Evolutionary conservation across 1,284 basidiomycete genomes (phyloP).

Genomic region (Cutaneotrichosporon mucoides): DNA sequence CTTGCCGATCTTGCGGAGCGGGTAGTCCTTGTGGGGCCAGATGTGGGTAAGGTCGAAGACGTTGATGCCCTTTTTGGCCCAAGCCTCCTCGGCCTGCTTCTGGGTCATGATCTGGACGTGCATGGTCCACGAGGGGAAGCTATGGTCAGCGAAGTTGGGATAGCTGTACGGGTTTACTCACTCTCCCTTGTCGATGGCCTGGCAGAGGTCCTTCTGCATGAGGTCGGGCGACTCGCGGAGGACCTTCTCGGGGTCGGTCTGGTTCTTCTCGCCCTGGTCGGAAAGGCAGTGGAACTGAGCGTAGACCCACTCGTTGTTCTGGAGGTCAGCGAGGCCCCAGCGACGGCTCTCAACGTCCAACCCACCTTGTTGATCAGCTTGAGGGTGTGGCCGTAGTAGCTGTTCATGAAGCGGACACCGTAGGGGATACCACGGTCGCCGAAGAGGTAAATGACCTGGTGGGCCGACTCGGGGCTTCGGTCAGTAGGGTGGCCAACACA

Average conservation of each 20-base stretch:
- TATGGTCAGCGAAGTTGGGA: not conserved
- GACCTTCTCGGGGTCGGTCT: slow-evolving; percentile 46
- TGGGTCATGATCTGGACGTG: slow-evolving; percentile 78
- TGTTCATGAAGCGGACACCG: slow-evolving; percentile 70
- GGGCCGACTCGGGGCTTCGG: slow-evolving; percentile 74
- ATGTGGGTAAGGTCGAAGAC: slow-evolving; percentile 82
- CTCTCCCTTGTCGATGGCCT: slow-evolving; percentile 69
- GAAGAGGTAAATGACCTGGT: slow-evolving; percentile 65
- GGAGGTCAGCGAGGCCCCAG: not conserved
- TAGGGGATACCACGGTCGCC: slow-evolving; percentile 70
- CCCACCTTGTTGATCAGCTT: slow-evolving; percentile 71
- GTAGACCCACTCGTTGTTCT: slow-evolving; percentile 73
- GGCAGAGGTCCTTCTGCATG: slow-evolving; percentile 68
- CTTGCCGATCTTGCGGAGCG: slow-evolving; percentile 80
- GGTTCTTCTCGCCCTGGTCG: slow-evolving; percentile 68
- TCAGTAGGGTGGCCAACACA: too few relatives aligned
- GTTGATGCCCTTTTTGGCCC: slow-evolving; percentile 48
- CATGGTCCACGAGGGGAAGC: slow-evolving; percentile 45
- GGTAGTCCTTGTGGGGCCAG: slow-evolving; percentile 78
- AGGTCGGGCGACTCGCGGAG: slow-evolving; percentile 67
- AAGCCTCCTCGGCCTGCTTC: slow-evolving; percentile 79
- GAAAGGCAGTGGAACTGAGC: slow-evolving; percentile 73
- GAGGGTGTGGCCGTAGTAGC: slow-evolving; percentile 87
- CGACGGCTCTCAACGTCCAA: too few relatives aligned
- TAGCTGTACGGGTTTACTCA: too few relatives aligned